Percentiles rank a stretch among this genome's conserved stretches.
Conservation (phyloP, 2,329 filamentous ascomycete genomes). For the Trichoderma hamatum region DNA sequence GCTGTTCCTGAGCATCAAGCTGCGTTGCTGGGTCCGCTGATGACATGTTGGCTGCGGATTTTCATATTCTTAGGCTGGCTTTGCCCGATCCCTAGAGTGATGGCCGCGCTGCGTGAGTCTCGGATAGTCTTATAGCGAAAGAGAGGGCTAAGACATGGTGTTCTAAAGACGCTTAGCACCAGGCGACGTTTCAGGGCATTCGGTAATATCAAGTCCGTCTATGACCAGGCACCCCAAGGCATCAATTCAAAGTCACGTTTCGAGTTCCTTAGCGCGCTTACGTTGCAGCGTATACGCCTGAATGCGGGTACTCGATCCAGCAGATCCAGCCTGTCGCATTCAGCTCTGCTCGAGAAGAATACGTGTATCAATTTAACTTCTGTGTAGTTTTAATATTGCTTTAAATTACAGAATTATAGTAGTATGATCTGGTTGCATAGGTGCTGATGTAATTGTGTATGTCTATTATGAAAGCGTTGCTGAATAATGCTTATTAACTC, state of each 20-base stretch:
- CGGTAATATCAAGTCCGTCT: neutral
- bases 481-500: neutral
- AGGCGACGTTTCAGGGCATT: neutral
- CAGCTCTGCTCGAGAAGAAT: neutral
- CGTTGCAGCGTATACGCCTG: neutral
- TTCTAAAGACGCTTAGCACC: neutral
- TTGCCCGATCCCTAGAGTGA: no score
- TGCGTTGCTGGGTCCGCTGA: neutral
- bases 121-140: no score
- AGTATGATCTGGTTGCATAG: neutral
- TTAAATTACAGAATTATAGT: neutral
- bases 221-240: neutral
- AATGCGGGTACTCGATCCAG: constrained; percentile 8
- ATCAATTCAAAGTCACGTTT: constrained; percentile 2
- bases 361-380: neutral
- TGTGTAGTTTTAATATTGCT: neutral
- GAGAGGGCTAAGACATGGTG: neutral
- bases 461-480: neutral
- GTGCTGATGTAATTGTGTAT: neutral
- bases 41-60: neutral
- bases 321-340: neutral
- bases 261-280: neutral
- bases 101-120: neutral
- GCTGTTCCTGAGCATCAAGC: neutral
- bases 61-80: neutral